These are phyloP conservation scores for Mycena sanguinolenta DNA, from an alignment of 768 basidiomycete genomes.

Conservation along the genomic window DNA sequence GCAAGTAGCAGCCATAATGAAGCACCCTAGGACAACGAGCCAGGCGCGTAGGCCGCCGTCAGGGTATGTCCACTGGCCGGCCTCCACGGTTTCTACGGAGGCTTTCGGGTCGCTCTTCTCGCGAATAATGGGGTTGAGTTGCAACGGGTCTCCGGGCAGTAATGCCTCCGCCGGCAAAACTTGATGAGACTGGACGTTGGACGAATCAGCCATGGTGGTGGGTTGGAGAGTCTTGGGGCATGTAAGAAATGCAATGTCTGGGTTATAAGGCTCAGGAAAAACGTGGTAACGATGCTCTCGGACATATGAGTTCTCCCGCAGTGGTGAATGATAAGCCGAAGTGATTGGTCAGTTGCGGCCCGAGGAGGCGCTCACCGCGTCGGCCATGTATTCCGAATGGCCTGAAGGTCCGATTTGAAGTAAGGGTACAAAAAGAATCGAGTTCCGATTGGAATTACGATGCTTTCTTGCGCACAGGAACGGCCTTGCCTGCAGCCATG, in stretches of 20 bases:
- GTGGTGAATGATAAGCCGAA: constrained; percentile 28
- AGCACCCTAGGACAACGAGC: constrained; percentile 49
- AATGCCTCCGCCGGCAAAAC: constrained; percentile 34
- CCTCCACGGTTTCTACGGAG: neutral
- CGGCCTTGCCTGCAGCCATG: too few relatives aligned
- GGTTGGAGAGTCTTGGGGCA: constrained; percentile 16
- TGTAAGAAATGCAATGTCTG: constrained; percentile 15
- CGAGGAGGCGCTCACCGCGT: neutral
- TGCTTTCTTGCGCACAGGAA: too few relatives aligned
- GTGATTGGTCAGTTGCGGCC: constrained; percentile 1
- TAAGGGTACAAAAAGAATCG: neutral
- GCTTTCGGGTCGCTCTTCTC: constrained; percentile 21
- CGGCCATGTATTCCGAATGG: neutral
- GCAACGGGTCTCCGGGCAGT: constrained; percentile 24
- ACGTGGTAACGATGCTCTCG: constrained; percentile 17
- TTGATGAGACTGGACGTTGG: constrained; percentile 25
- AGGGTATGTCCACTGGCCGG: constrained; percentile 41
- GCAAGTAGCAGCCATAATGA: constrained; percentile 45
- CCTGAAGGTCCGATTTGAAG: neutral
- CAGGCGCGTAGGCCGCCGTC: constrained; percentile 48
- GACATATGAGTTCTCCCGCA: neutral
- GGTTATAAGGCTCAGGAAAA: constrained; percentile 11
- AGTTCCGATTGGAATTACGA: too few relatives aligned
- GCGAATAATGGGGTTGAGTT: neutral
- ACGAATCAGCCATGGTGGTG: constrained; percentile 29